These are phyloP conservation scores for Antrodiella citrinella DNA, from an alignment of 768 basidiomycete genomes.

Conservation along the genomic window DNA sequence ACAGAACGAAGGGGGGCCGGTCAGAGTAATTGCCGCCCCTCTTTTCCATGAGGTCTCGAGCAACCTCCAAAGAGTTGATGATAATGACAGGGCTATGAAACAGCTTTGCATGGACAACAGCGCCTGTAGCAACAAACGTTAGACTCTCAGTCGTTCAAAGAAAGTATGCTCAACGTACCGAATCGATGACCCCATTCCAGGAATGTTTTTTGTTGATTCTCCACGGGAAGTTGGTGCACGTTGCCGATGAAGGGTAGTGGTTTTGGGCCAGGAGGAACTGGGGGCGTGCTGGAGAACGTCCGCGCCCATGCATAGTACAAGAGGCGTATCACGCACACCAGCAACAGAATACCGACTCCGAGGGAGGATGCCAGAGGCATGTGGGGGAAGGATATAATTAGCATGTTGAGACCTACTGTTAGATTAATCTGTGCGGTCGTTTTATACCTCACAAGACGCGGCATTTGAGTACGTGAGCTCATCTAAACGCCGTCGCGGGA, in stretches of 20 bases:
- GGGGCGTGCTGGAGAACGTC: not conserved
- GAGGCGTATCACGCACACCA: not conserved
- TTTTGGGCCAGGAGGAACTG: constrained; percentile 13
- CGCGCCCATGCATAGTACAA: not conserved
- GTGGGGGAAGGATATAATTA: not conserved
- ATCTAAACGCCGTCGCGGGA: no score
- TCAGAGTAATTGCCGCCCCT: constrained; percentile 19
- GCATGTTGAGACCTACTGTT: not conserved
- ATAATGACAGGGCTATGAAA: constrained; percentile 18
- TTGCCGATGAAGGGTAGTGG: constrained; percentile 12
- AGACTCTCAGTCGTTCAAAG: not conserved
- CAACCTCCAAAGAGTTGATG: constrained; percentile 19
- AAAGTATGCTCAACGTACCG: constrained; percentile 6
- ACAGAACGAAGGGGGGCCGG: constrained; percentile 16
- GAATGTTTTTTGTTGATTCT: constrained; percentile 8
- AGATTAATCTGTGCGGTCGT: no score
- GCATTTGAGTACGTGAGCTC: no score
- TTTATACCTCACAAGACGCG: no score
- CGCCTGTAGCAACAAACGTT: constrained; percentile 8
- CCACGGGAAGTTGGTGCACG: constrained; percentile 11
- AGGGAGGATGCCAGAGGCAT: not conserved
- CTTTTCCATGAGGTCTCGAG: constrained; percentile 22
- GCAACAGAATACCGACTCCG: not conserved
- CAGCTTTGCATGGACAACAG: constrained; percentile 11
- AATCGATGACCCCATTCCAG: constrained; percentile 8